These are phyloP conservation scores for Rhamnella rubrinervis DNA, from an alignment of 331 rosid species.

Conservation along the genomic window DNA sequence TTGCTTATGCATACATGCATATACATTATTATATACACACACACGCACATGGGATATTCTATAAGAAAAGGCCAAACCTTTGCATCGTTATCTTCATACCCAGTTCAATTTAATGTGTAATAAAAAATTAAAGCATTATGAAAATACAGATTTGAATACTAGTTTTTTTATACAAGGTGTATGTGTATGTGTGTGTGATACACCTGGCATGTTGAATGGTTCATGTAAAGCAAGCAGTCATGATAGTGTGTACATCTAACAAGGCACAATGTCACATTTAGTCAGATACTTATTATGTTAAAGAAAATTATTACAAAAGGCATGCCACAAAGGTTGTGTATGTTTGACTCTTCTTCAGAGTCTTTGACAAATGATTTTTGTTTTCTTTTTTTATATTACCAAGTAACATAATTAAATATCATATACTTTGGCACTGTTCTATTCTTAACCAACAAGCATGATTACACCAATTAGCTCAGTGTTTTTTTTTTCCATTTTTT, in stretches of 20 bases:
- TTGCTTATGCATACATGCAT: no score
- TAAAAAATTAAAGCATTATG: neutral
- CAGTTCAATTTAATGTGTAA: no score
- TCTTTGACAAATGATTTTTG: neutral
- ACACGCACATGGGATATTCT: no score
- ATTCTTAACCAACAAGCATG: slow-evolving; percentile 28
- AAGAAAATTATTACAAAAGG: neutral
- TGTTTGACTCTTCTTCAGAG: slow-evolving; percentile 1
- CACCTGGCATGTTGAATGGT: neutral
- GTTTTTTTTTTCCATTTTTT: neutral
- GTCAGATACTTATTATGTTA: neutral
- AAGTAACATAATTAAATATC: slow-evolving; percentile 3
- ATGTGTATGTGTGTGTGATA: no score
- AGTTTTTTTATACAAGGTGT: neutral
- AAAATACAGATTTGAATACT: neutral
- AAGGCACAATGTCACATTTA: neutral
- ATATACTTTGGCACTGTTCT: slow-evolving; percentile 24
- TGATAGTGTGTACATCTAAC: neutral
- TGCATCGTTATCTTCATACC: no score
- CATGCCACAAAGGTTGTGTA: slow-evolving; percentile 6
- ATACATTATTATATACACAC: no score
- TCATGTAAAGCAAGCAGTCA: neutral
- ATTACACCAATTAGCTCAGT: slow-evolving; percentile 19
- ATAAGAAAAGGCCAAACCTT: no score
- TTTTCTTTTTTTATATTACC: neutral